These are phyloP conservation scores for Komagataella populi DNA, from an alignment of 805 yeast genomes.

Conservation along the genomic window DNA sequence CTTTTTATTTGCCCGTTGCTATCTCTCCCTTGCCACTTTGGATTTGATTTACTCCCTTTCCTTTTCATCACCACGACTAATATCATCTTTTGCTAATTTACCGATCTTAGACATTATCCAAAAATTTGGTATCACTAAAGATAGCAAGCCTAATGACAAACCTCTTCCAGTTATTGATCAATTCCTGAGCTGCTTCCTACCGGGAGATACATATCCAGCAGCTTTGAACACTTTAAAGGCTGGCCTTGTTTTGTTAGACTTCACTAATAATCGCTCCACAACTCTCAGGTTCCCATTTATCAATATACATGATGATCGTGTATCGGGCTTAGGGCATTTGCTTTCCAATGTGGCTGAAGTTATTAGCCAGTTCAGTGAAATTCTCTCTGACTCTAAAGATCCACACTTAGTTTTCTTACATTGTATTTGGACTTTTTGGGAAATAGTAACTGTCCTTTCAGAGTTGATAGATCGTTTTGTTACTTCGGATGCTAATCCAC, in stretches of 20 bases:
- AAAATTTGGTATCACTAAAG: constrained; percentile 5
- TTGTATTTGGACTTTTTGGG: not conserved
- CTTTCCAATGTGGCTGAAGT: not conserved
- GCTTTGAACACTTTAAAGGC: constrained; percentile 6
- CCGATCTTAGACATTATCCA: constrained; percentile 8
- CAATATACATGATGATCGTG: not conserved
- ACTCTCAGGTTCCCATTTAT: constrained; percentile 1
- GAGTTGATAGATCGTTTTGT: not conserved
- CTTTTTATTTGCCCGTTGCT: constrained; percentile 8
- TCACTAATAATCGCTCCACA: not conserved
- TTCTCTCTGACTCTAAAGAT: constrained; percentile 13
- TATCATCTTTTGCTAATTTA: constrained; percentile 9
- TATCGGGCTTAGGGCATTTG: not conserved
- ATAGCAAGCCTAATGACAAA: constrained; percentile 4
- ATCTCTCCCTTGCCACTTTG: constrained; percentile 30
- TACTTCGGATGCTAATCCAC: not conserved
- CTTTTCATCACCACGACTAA: constrained; percentile 26
- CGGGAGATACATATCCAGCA: not conserved
- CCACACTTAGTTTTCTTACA: not conserved
- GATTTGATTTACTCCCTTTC: constrained; percentile 39
- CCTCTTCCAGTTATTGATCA: constrained; percentile 7
- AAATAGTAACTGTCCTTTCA: not conserved
- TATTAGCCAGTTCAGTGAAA: constrained; percentile 2
- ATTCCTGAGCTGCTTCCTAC: not conserved
- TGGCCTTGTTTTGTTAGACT: constrained; percentile 7